A percentile compares a stretch with the other conserved stretches of the same genome.
Evolutionary conservation across 345 rosid genomes (phyloP).

Genomic region (Pistacia vera): DNA sequence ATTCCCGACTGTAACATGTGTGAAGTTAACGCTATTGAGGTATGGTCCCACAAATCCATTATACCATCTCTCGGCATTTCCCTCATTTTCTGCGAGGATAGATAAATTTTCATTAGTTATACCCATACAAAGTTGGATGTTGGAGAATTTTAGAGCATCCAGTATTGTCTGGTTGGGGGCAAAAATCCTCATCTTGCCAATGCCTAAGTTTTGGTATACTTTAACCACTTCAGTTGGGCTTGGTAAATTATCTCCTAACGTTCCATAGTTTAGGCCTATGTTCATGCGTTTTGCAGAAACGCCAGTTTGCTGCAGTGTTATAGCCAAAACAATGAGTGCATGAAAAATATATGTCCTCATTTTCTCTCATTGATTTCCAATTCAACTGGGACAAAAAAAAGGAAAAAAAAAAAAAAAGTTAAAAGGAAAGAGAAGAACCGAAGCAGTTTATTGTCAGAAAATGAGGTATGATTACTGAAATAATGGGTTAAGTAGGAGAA

Average conservation of each 20-base stretch:
- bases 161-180: slow-evolving; percentile 20
- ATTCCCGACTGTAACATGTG: slow-evolving; percentile 14
- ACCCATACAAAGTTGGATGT: not conserved
- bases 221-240: slow-evolving; percentile 6
- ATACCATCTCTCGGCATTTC: slow-evolving; percentile 12
- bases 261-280: slow-evolving; percentile 24
- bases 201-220: slow-evolving; percentile 6
- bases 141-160: slow-evolving; percentile 1
- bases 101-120: slow-evolving; percentile 16
- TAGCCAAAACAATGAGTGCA: not conserved
- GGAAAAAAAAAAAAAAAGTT: too few species aligned
- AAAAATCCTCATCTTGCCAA: slow-evolving; percentile 16
- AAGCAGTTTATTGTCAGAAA: too few species aligned
- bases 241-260: slow-evolving; percentile 18
- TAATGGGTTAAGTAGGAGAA: too few species aligned
- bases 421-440: too few species aligned
- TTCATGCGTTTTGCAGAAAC: not conserved
- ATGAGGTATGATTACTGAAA: too few species aligned
- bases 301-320: not conserved
- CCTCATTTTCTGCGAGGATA: slow-evolving; percentile 8
- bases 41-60: slow-evolving; percentile 4
- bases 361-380: not conserved
- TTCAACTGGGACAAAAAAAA: too few species aligned
- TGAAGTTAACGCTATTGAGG: not conserved
- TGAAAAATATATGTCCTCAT: not conserved